Conservation (phyloP, 2,329 filamentous ascomycete species). For the Diaporthe ampelina region DNA sequence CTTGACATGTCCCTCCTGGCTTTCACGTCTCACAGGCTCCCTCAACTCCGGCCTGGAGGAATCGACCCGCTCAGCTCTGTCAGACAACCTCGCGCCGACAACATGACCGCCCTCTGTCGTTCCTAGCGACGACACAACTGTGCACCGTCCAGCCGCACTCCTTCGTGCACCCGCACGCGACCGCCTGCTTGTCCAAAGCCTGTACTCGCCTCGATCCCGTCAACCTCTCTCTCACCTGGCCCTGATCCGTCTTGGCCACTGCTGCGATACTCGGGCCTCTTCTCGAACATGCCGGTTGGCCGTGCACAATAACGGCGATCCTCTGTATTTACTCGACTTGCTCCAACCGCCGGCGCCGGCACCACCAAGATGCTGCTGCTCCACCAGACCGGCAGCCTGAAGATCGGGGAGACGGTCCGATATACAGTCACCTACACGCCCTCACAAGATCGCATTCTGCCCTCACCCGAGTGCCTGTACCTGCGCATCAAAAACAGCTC, state of each 20-base stretch:
- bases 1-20: conserved; percentile 7
- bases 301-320: conserved; percentile 5
- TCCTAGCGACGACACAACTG: conserved; percentile 19
- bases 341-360: background rate
- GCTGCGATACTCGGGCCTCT: conserved; percentile 11
- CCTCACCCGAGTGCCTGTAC: conserved; percentile 83
- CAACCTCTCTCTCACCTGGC: background rate
- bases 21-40: background rate
- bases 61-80: conserved; percentile 23
- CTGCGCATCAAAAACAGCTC: conserved; percentile 94
- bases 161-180: conserved; percentile 26
- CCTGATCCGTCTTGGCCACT: conserved; percentile 2
- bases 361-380: conserved; percentile 81
- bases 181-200: background rate
- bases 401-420: conserved; percentile 93
- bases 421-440: conserved; percentile 95
- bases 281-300: conserved; percentile 27
- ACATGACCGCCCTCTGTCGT: conserved; percentile 12
- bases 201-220: background rate
- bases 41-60: conserved; percentile 14
- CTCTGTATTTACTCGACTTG: conserved; percentile 1
- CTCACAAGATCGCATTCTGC: conserved; percentile 88
- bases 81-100: conserved; percentile 19
- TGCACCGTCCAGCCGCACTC: conserved; percentile 34
- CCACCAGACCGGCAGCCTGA: conserved; percentile 91